These are phyloP conservation scores for Dacryopinax spathularia DNA, from an alignment of 768 basidiomycete species.

Conservation along the genomic window DNA sequence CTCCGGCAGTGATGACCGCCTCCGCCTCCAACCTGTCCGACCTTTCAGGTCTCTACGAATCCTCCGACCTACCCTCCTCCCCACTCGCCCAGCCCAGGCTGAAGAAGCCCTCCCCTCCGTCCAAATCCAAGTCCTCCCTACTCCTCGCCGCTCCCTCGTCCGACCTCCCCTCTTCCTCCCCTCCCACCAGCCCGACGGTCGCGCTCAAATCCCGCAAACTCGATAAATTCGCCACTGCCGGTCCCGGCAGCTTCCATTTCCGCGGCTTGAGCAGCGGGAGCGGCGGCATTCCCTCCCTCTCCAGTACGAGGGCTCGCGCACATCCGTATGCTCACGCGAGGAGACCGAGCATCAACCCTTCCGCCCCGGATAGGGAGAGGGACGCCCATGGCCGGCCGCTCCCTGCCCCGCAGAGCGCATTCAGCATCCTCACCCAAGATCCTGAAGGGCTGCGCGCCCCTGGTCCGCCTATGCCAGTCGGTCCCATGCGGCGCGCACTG, in stretches of 20 bases:
- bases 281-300: no score
- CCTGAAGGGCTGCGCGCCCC: slow-evolving; percentile 9
- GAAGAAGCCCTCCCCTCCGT: neutral
- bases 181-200: neutral
- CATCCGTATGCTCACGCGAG: neutral
- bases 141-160: neutral
- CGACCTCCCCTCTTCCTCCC: neutral
- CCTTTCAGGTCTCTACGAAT: neutral
- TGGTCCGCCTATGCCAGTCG: slow-evolving; percentile 17
- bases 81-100: neutral
- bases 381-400: neutral
- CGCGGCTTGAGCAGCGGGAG: neutral
- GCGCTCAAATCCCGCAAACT: neutral
- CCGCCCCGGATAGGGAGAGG: neutral
- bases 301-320: neutral
- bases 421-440: slow-evolving; percentile 25
- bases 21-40: neutral
- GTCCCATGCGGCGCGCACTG: slow-evolving; percentile 26
- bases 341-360: slow-evolving; percentile 2
- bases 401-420: slow-evolving; percentile 26
- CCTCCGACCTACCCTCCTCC: neutral
- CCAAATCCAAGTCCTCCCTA: neutral
- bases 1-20: neutral
- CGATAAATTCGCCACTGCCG: neutral
- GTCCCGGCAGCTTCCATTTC: neutral